Base-by-base conservation (phyloP, 192 early-diverging fungal genomes). In the Chytriomyces hyalinus region DNA sequence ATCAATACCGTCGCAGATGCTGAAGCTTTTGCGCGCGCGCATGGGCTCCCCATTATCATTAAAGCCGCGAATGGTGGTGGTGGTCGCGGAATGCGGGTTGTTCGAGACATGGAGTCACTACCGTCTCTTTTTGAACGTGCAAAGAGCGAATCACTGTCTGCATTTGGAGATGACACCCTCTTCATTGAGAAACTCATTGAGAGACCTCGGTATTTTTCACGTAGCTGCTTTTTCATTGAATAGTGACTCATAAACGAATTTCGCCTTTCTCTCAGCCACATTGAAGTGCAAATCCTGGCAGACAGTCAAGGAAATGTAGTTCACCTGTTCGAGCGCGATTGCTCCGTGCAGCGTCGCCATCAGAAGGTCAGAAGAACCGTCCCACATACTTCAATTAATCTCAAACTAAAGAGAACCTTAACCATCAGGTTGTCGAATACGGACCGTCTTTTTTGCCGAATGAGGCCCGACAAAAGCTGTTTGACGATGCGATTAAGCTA, bases 21-120 rank as follows among this genome's bases (percentile, higher is more conserved):
- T 4, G 80, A 87, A 59, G 84, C 78, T 1, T 97, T 98, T 76
- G 91, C 94, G 76, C 78, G 86, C 57, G 84, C 91, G 82, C 83
- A 96, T 81, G 96, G 97, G 0, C 92, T 95, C 84, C 96, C 96
- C 0, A 88, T 97, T 72, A 97, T 99, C 70, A 95, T 99, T 88
- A 99, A 99, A 83, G 96, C 97, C 6, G 93, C 96, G 10, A 94
- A 94, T 91, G 96, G 96, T 60, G 96, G 96, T 70, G 96, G 96
- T 78, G 96, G 96, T 48, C 93, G 94, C 77, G 96, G 85, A 74
- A 97, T 99, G 95, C 92, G 97, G 77, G 95, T 97, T 8, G 95
- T 97, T 51, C 90, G 93, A 73, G 88, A 91, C 64, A 80, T 81
- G 53, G 84, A 87, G 5, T 87, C 91, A 26, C 87, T 98, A n/a